Evolutionary conservation across 2,329 filamentous ascomycete species (phyloP).

Genomic region (Phialemoniopsis sp.): DNA sequence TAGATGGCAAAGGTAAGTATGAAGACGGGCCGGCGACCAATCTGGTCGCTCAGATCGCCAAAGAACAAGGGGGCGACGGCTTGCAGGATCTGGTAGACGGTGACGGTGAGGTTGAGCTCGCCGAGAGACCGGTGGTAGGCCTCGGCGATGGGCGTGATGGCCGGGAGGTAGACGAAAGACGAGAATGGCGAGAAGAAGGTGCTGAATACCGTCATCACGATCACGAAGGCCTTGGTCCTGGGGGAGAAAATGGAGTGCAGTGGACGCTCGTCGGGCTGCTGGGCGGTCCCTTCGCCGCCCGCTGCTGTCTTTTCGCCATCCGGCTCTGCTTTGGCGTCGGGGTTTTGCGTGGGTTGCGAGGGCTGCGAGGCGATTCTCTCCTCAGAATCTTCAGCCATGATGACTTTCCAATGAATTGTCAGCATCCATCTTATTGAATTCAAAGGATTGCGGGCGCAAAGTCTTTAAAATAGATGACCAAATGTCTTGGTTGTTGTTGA

Average conservation of each 20-base stretch:
- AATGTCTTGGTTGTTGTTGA: no score
- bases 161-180: constrained; percentile 38
- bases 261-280: no score
- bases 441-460: no score
- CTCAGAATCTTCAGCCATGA: no score
- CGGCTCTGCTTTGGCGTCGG: no score
- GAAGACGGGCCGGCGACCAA: constrained; percentile 43
- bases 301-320: no score
- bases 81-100: constrained; percentile 45
- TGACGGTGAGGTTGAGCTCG: constrained; percentile 34
- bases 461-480: no score
- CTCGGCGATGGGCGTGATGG: constrained; percentile 33
- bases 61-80: constrained; percentile 45
- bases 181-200: constrained; percentile 23
- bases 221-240: constrained; percentile 16
- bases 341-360: no score
- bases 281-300: no score
- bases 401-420: no score
- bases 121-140: constrained; percentile 26
- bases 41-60: constrained; percentile 43
- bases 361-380: no score
- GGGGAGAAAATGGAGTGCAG: constrained; percentile 16
- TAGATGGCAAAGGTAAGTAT: constrained; percentile 41
- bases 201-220: constrained; percentile 19
- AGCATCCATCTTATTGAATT: no score